Percentiles rank a stretch among this genome's conserved stretches.
Conservation (phyloP, 805 yeast species). For the Yarrowia yakushimensis region DNA sequence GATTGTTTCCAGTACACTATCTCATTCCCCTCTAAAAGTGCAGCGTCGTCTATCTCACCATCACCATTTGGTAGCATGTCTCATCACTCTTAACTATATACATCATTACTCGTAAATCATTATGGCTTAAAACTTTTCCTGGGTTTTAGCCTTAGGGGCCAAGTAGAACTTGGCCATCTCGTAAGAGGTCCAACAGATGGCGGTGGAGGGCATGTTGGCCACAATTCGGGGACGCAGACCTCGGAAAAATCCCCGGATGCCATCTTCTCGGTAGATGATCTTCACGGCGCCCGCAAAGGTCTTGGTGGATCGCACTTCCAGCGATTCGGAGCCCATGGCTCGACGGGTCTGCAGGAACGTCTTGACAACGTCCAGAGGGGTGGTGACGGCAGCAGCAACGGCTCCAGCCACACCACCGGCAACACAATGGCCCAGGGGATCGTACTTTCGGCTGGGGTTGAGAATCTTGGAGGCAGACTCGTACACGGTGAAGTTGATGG, state of each 20-base stretch:
- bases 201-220: constrained; percentile 92
- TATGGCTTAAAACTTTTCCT: constrained; percentile 16
- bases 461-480: constrained; percentile 74
- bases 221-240: constrained; percentile 90
- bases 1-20: no score
- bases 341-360: constrained; percentile 79
- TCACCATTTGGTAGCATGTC: no score
- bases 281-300: constrained; percentile 69
- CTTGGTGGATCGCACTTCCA: constrained; percentile 49
- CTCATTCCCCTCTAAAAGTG: no score
- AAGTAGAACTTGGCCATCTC: constrained; percentile 88
- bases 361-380: constrained; percentile 91
- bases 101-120: constrained; percentile 25
- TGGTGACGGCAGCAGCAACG: constrained; percentile 88
- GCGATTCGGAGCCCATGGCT: constrained; percentile 27
- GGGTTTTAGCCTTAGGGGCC: constrained; percentile 9
- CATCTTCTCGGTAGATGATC: constrained; percentile 50
- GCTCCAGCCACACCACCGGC: constrained; percentile 96
- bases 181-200: constrained; percentile 96
- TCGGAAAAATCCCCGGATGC: constrained; percentile 63
- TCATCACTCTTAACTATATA: constrained; percentile 24
- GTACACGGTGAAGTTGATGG: constrained; percentile 87
- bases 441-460: constrained; percentile 71
- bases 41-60: no score
- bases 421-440: constrained; percentile 87